A percentile compares a stretch with the other conserved stretches of the same genome.
phyloP scores from a whole-genome alignment of 345 rosid genomes.

The Lagerstroemia speciosa region DNA sequence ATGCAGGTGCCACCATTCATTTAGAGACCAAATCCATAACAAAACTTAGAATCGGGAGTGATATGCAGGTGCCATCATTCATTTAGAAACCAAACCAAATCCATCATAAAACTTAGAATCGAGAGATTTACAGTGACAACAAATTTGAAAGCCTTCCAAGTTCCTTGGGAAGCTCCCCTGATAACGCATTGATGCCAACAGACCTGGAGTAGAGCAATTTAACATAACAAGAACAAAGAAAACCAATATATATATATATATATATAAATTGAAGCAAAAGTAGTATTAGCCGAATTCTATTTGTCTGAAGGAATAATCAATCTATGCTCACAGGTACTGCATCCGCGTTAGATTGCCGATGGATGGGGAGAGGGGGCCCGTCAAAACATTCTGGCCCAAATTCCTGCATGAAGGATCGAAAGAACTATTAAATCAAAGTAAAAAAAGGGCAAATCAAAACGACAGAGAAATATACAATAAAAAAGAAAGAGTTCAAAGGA shows the following conservation, averaged over 20 bases:
- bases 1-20: background rate
- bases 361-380: slow-evolving; percentile 34
- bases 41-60: background rate
- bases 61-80: too few relatives aligned
- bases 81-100: background rate
- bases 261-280: background rate
- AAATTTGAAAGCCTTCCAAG: slow-evolving; percentile 27
- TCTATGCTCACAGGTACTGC: slow-evolving; percentile 47
- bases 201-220: slow-evolving; percentile 35
- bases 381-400: slow-evolving; percentile 35
- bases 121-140: slow-evolving; percentile 19
- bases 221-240: background rate
- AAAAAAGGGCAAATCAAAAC: background rate
- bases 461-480: background rate
- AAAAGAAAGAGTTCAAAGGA: background rate
- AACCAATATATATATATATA: background rate
- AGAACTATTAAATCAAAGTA: background rate
- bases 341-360: slow-evolving; percentile 35
- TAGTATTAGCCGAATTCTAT: background rate
- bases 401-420: slow-evolving; percentile 18
- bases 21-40: background rate
- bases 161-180: slow-evolving; percentile 30
- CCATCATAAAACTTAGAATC: background rate
- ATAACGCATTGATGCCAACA: slow-evolving; percentile 23
- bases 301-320: background rate